Evolutionary conservation across 176 grass and related monocot genomes (phyloP).

Genomic region (Musa troglodytarum): DNA sequence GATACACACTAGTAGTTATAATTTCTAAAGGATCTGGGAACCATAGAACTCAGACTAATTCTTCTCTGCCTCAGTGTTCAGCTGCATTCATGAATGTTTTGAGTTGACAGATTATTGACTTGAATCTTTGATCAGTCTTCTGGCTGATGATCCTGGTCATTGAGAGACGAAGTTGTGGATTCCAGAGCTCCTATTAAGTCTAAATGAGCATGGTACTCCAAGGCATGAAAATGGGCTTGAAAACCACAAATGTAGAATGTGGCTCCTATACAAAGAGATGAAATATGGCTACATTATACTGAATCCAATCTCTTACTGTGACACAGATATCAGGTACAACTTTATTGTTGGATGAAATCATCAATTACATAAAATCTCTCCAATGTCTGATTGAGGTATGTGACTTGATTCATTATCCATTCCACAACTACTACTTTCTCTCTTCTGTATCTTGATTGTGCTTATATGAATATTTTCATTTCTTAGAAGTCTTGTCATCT

Average conservation of each 20-base stretch:
- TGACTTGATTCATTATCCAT: constrained; percentile 7
- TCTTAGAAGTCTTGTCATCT: not conserved
- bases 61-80: too few species aligned
- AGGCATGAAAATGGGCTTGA: not conserved
- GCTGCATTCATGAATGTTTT: too few species aligned
- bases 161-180: too few species aligned
- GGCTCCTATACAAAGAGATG: not conserved
- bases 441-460: not conserved
- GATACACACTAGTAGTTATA: not conserved
- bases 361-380: constrained; percentile 87
- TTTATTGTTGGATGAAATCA: constrained; percentile 88
- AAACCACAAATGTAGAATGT: not conserved
- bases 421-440: not conserved
- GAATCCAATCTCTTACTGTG: not conserved
- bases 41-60: too few species aligned
- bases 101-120: too few species aligned
- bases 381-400: constrained; percentile 84
- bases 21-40: too few species aligned
- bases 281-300: not conserved
- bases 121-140: too few species aligned
- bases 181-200: not conserved
- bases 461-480: not conserved
- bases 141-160: too few species aligned
- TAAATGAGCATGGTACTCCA: not conserved
- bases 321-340: constrained; percentile 74